These are phyloP conservation scores for Mycena olivaceomarginata DNA, from an alignment of 768 basidiomycete genomes.

Conservation along the genomic window DNA sequence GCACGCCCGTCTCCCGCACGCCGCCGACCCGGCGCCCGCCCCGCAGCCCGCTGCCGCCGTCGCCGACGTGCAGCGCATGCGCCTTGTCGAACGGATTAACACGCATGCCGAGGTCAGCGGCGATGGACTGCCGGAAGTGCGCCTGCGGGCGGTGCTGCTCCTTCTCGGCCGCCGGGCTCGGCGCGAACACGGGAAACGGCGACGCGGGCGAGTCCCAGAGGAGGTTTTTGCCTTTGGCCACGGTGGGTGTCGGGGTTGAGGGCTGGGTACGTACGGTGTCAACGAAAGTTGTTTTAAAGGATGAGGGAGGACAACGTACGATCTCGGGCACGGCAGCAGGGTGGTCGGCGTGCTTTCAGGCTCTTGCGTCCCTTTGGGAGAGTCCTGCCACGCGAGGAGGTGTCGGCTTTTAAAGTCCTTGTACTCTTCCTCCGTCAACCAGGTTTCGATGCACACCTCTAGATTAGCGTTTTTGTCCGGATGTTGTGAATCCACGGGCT, in stretches of 20 bases:
- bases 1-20: constrained; percentile 29
- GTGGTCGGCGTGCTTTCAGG: constrained; percentile 61
- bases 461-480: constrained; percentile 82
- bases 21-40: constrained; percentile 37
- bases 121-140: constrained; percentile 68
- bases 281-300: constrained; percentile 5
- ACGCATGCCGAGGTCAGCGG: constrained; percentile 64
- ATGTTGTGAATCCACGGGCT: constrained; percentile 89
- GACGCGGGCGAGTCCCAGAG: constrained; percentile 79
- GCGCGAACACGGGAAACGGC: constrained; percentile 53
- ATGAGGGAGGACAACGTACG: constrained; percentile 16
- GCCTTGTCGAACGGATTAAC: constrained; percentile 67
- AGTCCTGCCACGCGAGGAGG: constrained; percentile 83
- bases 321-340: constrained; percentile 53
- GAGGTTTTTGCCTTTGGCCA: constrained; percentile 74
- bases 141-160: constrained; percentile 35
- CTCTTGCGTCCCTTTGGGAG: constrained; percentile 64
- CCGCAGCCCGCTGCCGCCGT: constrained; percentile 45
- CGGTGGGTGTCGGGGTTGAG: constrained; percentile 35
- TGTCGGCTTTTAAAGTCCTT: constrained; percentile 75
- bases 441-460: constrained; percentile 85
- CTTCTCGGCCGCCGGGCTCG: constrained; percentile 52
- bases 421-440: constrained; percentile 87
- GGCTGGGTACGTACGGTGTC: constrained; percentile 26
- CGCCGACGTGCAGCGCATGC: constrained; percentile 41